Evolutionary conservation across 139 green algal species (phyloP), one percentile per base, ranked within the genome.

Genomic region (Pleodorina starrii): DNA sequence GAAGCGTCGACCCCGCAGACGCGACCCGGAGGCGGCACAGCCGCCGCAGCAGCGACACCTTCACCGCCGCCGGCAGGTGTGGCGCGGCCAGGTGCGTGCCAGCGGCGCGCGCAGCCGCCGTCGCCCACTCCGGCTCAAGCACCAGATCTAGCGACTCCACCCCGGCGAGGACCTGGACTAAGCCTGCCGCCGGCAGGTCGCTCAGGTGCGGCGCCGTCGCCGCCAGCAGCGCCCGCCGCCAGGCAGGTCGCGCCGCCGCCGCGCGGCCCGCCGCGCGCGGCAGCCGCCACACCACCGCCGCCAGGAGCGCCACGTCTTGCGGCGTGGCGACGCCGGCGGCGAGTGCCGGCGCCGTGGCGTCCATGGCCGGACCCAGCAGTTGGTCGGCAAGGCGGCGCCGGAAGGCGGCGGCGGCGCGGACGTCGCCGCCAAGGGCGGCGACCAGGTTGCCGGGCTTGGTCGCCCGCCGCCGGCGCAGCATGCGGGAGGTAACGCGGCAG

Each of bases 381-480:
- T 19, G 57, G 14, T 71, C 79, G 17, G 57, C 57, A 25, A 77
- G 0, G 40, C 32, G 43, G 43, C 43, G 11, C 10, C 81, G 81
- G 43, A 77, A 25, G 29, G n/a, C 43, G 29, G 81, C 81, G 16
- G 60, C 60, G 27, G 60, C 81, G 7, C 21, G 27, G 40, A 21
- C 42, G 14, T 63, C 42, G 29, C 59, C 80, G 16, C 59, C 80
- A 0, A 86, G 42, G 10, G 29, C 38, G 14, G 60, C n/a, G 3
- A 78, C 81, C 0, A 77, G 60, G 81, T 5, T 87, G 60, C 81
- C 60, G n/a, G 43, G 32, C 2, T 44, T 68, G 5, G n/a, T 60
- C 11, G 81, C 81, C 1, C 60, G 60, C 1, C 81, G 59, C 27
- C 81, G 81, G 10, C 81, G 81, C 42, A 86, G 57, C 79, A 59